Evolutionary conservation across 2,329 filamentous ascomycete species (phyloP).

Genomic region (Sclerotinia spermophila): DNA sequence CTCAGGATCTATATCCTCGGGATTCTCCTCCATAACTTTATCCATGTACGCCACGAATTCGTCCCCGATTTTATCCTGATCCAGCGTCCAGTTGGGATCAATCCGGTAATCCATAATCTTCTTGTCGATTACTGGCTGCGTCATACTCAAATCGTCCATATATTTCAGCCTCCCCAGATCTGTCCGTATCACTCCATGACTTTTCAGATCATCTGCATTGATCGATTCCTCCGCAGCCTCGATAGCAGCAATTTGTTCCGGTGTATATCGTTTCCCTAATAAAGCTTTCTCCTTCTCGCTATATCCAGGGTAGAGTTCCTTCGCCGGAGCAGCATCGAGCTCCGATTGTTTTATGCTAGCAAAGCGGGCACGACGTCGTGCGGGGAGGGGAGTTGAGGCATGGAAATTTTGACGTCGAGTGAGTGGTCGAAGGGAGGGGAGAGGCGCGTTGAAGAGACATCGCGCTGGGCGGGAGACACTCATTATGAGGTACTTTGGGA

Average conservation of each 20-base stretch:
- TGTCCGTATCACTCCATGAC: slow-evolving; percentile 66
- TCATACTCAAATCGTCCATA: slow-evolving; percentile 75
- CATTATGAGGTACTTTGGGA: slow-evolving; percentile 38
- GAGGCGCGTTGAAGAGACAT: slow-evolving; percentile 49
- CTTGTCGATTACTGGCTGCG: slow-evolving; percentile 76
- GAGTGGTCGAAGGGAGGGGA: slow-evolving; percentile 38
- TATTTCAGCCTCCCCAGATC: slow-evolving; percentile 73
- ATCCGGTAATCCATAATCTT: slow-evolving; percentile 44
- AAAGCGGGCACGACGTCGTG: slow-evolving; percentile 41
- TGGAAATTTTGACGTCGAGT: slow-evolving; percentile 49
- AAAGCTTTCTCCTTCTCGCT: slow-evolving; percentile 59
- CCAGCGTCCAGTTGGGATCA: slow-evolving; percentile 45
- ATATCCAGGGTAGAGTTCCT: slow-evolving; percentile 59
- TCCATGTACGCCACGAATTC: slow-evolving; percentile 50
- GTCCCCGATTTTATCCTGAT: slow-evolving; percentile 56
- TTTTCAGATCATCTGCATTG: slow-evolving; percentile 67
- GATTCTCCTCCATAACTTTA: slow-evolving; percentile 26
- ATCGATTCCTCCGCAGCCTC: slow-evolving; percentile 76
- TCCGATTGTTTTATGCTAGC: slow-evolving; percentile 40
- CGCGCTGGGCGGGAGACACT: slow-evolving; percentile 46
- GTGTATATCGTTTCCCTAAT: slow-evolving; percentile 68
- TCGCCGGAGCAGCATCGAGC: slow-evolving; percentile 33
- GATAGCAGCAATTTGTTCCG: slow-evolving; percentile 77
- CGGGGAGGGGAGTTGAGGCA: slow-evolving; percentile 40
- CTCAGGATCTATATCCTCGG: slow-evolving; percentile 20